Evolutionary conservation across 306 rosid genomes (phyloP), one percentile per base, ranked within the genome.

Genomic region (Lathyrus aphaca): DNA sequence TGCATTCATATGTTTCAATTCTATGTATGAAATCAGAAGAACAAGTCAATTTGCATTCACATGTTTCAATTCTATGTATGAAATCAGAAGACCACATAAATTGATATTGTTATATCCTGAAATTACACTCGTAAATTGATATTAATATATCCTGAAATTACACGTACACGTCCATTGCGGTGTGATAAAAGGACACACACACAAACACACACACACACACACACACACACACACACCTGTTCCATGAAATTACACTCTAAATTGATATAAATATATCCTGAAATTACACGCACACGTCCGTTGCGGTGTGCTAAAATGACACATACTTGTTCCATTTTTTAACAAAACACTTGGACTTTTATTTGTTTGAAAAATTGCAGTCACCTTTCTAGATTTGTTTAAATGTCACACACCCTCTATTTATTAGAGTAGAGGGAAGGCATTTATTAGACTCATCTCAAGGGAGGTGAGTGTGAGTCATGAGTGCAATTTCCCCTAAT

Each of bases 181-280:
- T 10, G 25, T 38, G 30, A 8, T 60, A 16, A 37, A 60, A 60
- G 17, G 66, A 16, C 18, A 18, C 32, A 1, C 23, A 0, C 45
- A n/a, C n/a, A n/a, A n/a, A n/a, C n/a, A n/a, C n/a, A n/a, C n/a
- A n/a, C n/a, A n/a, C n/a, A n/a, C n/a, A n/a, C n/a, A n/a, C n/a
- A n/a, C n/a, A n/a, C n/a, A n/a, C n/a, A n/a, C n/a, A n/a, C n/a
- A n/a, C n/a, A n/a, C n/a, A n/a, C n/a, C n/a, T n/a, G n/a, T n/a
- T n/a, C n/a, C n/a, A n/a, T n/a, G n/a, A n/a, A n/a, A n/a, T n/a
- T 23, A 23, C 25, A 23, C 25, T 23, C 3, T 40, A 32, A 58
- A 57, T 59, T 56, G 45, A 43, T 66, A 35, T 74, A 64, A 49
- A 43, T 19, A 35, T 32, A 32, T 32, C 8, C 38, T 6, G 69